A percentile compares a stretch with the other conserved stretches of the same genome.
Evolutionary conservation across 257 asterid genomes (phyloP).

Genomic region (Fraxinus cuspidata): DNA sequence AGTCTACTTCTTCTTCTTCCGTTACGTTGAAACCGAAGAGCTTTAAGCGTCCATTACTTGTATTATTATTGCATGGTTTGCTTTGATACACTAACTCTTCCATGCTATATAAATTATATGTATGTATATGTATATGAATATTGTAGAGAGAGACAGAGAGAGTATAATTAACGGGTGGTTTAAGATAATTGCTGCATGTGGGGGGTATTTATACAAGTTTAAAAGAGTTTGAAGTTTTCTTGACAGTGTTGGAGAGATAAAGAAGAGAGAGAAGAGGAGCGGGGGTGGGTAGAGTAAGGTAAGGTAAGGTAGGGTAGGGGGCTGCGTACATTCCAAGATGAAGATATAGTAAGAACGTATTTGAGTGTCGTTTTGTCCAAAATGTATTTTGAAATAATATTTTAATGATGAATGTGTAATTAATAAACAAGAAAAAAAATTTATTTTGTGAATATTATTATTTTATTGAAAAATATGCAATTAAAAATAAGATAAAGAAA

Average conservation of each 20-base stretch:
- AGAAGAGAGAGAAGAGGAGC: slow-evolving; percentile 11
- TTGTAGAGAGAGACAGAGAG: slow-evolving; percentile 14
- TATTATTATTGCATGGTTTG: slow-evolving; percentile 41
- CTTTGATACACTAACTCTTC: slow-evolving; percentile 55
- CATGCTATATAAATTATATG: slow-evolving; percentile 39
- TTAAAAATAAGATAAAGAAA: too few relatives aligned
- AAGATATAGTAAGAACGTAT: slow-evolving; percentile 14
- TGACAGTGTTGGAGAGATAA: not conserved
- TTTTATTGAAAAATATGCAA: too few relatives aligned
- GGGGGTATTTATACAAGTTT: slow-evolving; percentile 66
- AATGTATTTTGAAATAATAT: too few relatives aligned
- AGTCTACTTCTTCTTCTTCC: slow-evolving; percentile 54
- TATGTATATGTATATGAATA: slow-evolving; percentile 1
- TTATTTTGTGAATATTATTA: too few relatives aligned
- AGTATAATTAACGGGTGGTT: slow-evolving; percentile 25
- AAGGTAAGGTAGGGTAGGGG: slow-evolving; percentile 4
- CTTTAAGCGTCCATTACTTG: slow-evolving; percentile 52
- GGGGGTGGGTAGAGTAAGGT: not conserved
- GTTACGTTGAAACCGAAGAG: slow-evolving; percentile 83
- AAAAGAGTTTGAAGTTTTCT: slow-evolving; percentile 21
- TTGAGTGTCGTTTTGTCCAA: too few relatives aligned
- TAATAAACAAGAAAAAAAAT: too few relatives aligned
- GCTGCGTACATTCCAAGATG: slow-evolving; percentile 57
- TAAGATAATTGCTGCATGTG: slow-evolving; percentile 56
- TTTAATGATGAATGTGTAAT: too few relatives aligned